Evolutionary conservation across 768 basidiomycete genomes (phyloP), one percentile per base, ranked within the genome.

Genomic region (Rhizopogon vinicolor): DNA sequence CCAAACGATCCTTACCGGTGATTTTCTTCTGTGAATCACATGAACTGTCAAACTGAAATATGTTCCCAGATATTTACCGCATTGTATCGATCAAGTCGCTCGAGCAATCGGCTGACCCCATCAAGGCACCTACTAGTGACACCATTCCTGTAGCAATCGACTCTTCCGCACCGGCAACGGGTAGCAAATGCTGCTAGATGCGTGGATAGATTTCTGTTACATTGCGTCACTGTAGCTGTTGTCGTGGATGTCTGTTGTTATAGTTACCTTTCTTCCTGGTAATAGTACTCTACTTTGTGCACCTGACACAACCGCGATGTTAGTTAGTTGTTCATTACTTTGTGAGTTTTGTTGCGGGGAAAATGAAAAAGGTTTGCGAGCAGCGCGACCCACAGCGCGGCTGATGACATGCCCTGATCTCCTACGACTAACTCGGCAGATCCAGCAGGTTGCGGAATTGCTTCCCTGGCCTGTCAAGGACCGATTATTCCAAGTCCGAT

Each of bases 81-180:
- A 93, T 98, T 69, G 93, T 94, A 39, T 98, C 96, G 51, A 90
- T 85, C 82, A 98, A 96, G 75, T 84, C 91, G 45, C 86, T 99
- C 55, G 96, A 98, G 68, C 86, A 88, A 61, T 87, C 78, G 69
- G 72, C 86, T 67, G 74, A 91, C 75, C 77, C 87, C 71, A 82
- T 89, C 84, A 80, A 86, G 82, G 79, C 90, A 70, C 73, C 92
- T 66, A 76, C 79, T 18, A 92, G 90, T 54, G 87, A 92, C 69
- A 91, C 87, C 54, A 89, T 98, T 74, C 87, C 82, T 35, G 89
- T 98, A 57, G 84, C 83, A 40, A 78, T 85, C 52, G 86, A 89
- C 64, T 71, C 80, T 55, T 81, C 78, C 62, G 75, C 78, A 29
- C 65, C 68, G 43, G 75, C 78, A 62, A 75, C 82, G 64, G 74